Conservation (phyloP, 768 basidiomycete species). For the Serpula lacrymans region DNA sequence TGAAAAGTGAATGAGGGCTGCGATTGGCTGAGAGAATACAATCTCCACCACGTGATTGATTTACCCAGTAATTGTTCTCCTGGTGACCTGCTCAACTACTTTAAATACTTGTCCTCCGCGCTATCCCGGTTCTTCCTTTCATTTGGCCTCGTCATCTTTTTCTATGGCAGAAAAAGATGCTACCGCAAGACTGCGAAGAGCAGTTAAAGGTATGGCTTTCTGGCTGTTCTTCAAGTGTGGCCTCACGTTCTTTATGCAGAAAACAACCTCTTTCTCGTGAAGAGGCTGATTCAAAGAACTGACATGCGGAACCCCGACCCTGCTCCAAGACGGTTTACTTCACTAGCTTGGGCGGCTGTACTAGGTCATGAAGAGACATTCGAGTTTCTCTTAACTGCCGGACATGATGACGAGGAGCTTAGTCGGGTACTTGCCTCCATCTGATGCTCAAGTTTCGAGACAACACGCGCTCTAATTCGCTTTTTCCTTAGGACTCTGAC, state of each 20-base stretch:
- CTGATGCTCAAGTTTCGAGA: conserved; percentile 2
- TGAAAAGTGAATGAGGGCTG: conserved; percentile 4
- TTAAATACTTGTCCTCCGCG: conserved; percentile 8
- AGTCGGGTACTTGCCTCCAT: conserved; percentile 62
- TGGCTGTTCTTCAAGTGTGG: not conserved
- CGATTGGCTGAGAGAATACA: conserved; percentile 6
- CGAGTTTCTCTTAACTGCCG: conserved; percentile 79
- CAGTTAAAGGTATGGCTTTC: conserved; percentile 77
- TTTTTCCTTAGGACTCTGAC: conserved; percentile 68
- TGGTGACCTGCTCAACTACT: too few species aligned
- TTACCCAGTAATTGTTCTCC: conserved; percentile 23
- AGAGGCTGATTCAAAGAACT: conserved; percentile 77
- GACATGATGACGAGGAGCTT: conserved; percentile 92
- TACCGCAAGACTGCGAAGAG: conserved; percentile 68
- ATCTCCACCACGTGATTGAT: conserved; percentile 25
- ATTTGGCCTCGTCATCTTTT: conserved; percentile 18
- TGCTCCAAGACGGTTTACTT: conserved; percentile 71
- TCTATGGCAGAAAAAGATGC: conserved; percentile 83
- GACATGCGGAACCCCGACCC: conserved; percentile 93
- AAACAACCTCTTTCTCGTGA: conserved; percentile 92
- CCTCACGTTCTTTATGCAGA: conserved; percentile 46
- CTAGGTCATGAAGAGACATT: conserved; percentile 91
- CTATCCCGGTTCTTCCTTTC: conserved; percentile 15
- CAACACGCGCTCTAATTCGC: conserved; percentile 18
- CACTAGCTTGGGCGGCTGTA: conserved; percentile 87